Percentiles rank a stretch among this genome's conserved stretches.
Conservation (phyloP, 2,329 filamentous ascomycete species). For the Fusarium sp. region DNA sequence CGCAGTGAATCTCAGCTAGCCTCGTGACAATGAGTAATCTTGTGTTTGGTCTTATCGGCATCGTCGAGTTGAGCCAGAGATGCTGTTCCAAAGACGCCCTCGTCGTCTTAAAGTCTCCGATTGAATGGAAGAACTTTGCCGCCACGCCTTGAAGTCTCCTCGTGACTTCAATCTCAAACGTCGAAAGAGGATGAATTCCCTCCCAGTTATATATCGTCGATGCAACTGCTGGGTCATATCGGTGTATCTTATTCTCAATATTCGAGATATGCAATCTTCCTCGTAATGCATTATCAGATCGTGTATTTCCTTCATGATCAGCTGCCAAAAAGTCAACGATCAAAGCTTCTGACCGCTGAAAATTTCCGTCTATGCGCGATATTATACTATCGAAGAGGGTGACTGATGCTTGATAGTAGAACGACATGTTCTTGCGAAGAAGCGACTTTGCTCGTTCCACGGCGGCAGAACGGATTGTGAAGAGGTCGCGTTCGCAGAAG, state of each 20-base stretch:
- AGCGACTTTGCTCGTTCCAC: slow-evolving; percentile 39
- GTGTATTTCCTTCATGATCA: slow-evolving; percentile 16
- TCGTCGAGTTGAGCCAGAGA: slow-evolving; percentile 37
- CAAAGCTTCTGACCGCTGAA: slow-evolving; percentile 38
- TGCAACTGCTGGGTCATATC: slow-evolving; percentile 44
- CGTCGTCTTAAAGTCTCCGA: slow-evolving; percentile 45
- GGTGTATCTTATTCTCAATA: slow-evolving; percentile 48
- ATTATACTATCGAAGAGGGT: slow-evolving; percentile 47
- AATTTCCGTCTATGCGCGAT: slow-evolving; percentile 39
- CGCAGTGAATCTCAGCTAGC: slow-evolving; percentile 44
- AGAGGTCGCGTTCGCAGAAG: slow-evolving; percentile 45
- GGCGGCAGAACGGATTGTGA: slow-evolving; percentile 37
- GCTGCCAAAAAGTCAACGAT: slow-evolving; percentile 40
- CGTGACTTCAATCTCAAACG: slow-evolving; percentile 47
- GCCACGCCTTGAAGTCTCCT: slow-evolving; percentile 45
- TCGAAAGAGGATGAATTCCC: slow-evolving; percentile 42
- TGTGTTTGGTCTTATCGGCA: slow-evolving; percentile 41
- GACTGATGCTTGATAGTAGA: slow-evolving; percentile 45
- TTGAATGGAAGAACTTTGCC: slow-evolving; percentile 46
- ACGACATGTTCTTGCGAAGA: slow-evolving; percentile 43
- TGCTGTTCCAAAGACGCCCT: slow-evolving; percentile 46
- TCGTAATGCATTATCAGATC: slow-evolving; percentile 42
- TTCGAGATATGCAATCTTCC: slow-evolving; percentile 48
- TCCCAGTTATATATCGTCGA: slow-evolving; percentile 46
- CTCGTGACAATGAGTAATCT: slow-evolving; percentile 40